Conservation (phyloP, 2,329 filamentous ascomycete species). For the Penicillium sp. region DNA sequence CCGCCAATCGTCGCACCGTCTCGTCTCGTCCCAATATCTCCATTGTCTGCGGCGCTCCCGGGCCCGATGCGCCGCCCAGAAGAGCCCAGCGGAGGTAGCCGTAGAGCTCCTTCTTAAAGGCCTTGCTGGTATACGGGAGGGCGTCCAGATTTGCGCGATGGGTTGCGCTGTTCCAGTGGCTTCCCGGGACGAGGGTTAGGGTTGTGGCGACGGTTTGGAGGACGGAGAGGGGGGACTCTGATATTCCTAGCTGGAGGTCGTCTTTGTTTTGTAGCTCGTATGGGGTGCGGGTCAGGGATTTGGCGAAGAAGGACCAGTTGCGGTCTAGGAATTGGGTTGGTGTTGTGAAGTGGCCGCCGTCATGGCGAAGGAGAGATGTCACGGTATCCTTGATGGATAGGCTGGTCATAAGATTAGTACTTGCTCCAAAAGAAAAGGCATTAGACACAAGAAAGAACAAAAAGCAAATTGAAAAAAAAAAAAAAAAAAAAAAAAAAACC, state of each 20-base stretch:
- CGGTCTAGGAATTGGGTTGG: slow-evolving; percentile 53
- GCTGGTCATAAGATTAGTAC: slow-evolving; percentile 4
- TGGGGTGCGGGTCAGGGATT: neutral
- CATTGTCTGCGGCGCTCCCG: slow-evolving; percentile 53
- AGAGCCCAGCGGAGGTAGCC: slow-evolving; percentile 56
- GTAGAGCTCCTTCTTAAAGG: slow-evolving; percentile 48
- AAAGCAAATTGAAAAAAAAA: neutral
- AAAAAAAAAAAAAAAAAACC: neutral
- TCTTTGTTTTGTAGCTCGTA: neutral
- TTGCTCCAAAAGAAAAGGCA: neutral
- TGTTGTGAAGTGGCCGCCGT: slow-evolving; percentile 56
- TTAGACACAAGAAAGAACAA: neutral
- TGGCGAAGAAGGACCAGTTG: slow-evolving; percentile 50
- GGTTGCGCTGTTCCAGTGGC: slow-evolving; percentile 38
- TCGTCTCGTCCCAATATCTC: slow-evolving; percentile 52
- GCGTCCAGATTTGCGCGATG: slow-evolving; percentile 38
- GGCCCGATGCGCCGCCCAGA: slow-evolving; percentile 50
- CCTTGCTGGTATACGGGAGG: slow-evolving; percentile 22
- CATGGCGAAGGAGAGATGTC: slow-evolving; percentile 47
- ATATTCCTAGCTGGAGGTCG: neutral
- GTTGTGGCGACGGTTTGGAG: slow-evolving; percentile 44
- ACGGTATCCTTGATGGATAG: slow-evolving; percentile 21
- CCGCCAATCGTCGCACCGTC: slow-evolving; percentile 42
- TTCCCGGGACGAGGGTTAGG: slow-evolving; percentile 38
- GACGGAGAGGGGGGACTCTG: slow-evolving; percentile 28